phyloP scores from a whole-genome alignment of 164 flowering plant genomes.

The Paratinospora sagittata region DNA sequence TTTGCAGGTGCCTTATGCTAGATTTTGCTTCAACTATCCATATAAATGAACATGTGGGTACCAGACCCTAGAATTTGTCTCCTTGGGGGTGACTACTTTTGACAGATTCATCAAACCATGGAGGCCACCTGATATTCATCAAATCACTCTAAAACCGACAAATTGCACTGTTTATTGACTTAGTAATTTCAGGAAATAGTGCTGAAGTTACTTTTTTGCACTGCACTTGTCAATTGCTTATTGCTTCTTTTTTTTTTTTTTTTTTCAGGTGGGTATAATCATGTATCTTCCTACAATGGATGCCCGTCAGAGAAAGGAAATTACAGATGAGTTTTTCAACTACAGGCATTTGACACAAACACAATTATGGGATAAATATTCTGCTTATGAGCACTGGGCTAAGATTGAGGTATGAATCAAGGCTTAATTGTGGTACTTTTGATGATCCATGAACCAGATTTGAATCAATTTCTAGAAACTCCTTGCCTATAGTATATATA shows the following conservation, averaged over 20 bases:
- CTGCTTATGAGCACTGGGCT: conserved; percentile 98
- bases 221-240: neutral
- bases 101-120: neutral
- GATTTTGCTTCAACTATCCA: too few species aligned
- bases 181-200: neutral
- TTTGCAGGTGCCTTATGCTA: too few species aligned
- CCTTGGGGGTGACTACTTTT: too few species aligned
- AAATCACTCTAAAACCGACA: neutral
- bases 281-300: conserved; percentile 97
- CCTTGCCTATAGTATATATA: too few species aligned
- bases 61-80: too few species aligned
- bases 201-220: neutral
- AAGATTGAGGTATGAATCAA: conserved; percentile 76
- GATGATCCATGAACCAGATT: neutral
- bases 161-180: neutral
- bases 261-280: conserved; percentile 89
- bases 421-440: neutral
- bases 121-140: neutral
- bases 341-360: conserved; percentile 64
- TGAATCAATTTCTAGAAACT: neutral
- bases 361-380: conserved; percentile 76
- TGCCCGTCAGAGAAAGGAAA: conserved; percentile 89
- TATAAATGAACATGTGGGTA: too few species aligned
- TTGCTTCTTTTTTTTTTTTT: neutral
- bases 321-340: conserved; percentile 89